Conservation (phyloP, 2,329 filamentous ascomycete species). For the Trichoderma sp. region DNA sequence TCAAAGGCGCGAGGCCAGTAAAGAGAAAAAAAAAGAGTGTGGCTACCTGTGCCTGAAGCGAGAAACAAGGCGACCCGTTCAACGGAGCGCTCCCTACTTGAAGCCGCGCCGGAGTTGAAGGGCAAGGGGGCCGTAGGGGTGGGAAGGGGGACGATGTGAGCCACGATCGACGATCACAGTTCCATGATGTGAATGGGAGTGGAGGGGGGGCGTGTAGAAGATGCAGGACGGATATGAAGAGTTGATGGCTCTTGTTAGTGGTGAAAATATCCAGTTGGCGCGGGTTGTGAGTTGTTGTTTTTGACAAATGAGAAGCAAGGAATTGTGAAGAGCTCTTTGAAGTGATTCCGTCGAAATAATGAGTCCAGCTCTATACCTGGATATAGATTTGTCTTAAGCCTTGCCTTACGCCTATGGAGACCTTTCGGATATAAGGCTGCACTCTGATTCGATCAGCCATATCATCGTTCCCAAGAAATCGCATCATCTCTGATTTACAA, state of each 20-base stretch:
- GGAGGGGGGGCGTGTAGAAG: slow-evolving; percentile 12
- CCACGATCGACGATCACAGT: slow-evolving; percentile 20
- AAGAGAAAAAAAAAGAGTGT: neutral
- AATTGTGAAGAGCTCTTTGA: neutral
- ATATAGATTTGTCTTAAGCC: neutral
- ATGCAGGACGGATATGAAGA: neutral
- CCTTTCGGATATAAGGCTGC: neutral
- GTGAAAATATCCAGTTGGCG: slow-evolving; percentile 1
- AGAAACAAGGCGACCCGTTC: neutral
- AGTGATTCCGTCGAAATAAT: neutral
- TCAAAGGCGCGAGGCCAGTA: neutral
- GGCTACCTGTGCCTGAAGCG: neutral
- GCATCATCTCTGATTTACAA: neutral
- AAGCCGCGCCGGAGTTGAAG: slow-evolving; percentile 18
- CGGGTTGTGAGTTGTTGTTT: neutral
- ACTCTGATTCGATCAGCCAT: neutral
- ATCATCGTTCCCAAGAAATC: neutral
- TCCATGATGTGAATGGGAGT: slow-evolving; percentile 10
- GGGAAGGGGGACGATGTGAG: neutral
- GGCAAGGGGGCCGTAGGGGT: neutral
- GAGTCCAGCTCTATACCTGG: neutral
- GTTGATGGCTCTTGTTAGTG: neutral
- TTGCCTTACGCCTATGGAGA: neutral
- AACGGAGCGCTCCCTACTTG: slow-evolving; percentile 18
- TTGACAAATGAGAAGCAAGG: neutral